Conservation (phyloP, 805 yeast species). For the Candida nonsorbophila region DNA sequence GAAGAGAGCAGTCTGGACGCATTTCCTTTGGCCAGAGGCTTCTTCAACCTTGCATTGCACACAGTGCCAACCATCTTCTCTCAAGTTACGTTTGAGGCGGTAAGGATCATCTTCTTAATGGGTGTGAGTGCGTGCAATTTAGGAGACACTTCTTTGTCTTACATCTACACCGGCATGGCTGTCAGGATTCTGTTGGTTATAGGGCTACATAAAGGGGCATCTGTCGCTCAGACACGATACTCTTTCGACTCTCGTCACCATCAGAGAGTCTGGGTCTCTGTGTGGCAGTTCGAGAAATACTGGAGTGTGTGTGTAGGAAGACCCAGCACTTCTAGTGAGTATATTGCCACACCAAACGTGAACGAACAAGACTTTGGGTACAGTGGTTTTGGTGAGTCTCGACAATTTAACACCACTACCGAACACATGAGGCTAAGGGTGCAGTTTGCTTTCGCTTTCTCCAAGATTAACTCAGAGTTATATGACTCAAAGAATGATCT, state of each 20-base stretch:
- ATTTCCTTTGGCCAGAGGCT: conserved; percentile 12
- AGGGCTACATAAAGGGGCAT: conserved; percentile 11
- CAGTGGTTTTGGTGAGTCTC: conserved; percentile 11
- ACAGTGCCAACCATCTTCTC: conserved; percentile 12
- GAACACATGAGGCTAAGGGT: conserved; percentile 15
- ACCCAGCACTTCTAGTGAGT: conserved; percentile 12
- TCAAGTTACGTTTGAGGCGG: conserved; percentile 13
- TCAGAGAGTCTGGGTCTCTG: conserved; percentile 13
- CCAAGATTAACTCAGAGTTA: conserved; percentile 12
- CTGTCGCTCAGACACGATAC: background rate
- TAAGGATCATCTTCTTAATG: conserved; percentile 11
- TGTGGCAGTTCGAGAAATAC: conserved; percentile 17
- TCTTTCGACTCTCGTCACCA: conserved; percentile 9
- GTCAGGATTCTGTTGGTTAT: conserved; percentile 12
- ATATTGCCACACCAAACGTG: conserved; percentile 6
- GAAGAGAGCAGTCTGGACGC: conserved; percentile 7
- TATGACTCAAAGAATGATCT: conserved; percentile 13
- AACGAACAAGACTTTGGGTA: conserved; percentile 3
- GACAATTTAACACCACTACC: conserved; percentile 8
- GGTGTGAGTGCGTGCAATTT: conserved; percentile 12
- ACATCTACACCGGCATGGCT: conserved; percentile 13
- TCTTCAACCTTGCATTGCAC: conserved; percentile 11
- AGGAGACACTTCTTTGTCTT: conserved; percentile 16
- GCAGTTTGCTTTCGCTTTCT: conserved; percentile 11
- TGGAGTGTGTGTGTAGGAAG: conserved; percentile 20